Evolutionary conservation across 1,139 yeast genomes (phyloP), one percentile per base, ranked within the genome.

Genomic region (Kurtzmaniella quercitrusa): DNA sequence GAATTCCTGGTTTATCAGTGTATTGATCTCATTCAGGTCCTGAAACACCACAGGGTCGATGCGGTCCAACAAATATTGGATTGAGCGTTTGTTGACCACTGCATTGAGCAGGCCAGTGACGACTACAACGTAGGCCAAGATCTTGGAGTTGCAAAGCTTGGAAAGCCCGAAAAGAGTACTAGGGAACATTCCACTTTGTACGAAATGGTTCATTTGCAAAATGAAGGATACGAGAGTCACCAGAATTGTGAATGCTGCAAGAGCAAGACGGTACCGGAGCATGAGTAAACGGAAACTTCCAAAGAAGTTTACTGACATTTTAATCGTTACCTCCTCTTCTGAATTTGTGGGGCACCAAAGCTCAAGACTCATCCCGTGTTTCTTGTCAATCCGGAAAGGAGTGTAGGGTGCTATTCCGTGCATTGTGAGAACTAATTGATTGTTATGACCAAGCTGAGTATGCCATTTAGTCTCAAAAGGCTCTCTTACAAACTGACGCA

Each of bases 381-480:
- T 50, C 37, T 56, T 51, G 11, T 60, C 51, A 9, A 56, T 52
- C 34, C 60, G 60, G 48, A 75, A 75, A 2, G 95, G 93, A 9
- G 86, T 77, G 57, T 72, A 90, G 1, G 96, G 96, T 0, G 95
- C 83, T 24, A 82, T 73, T n/a, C 88, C 87, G 57, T 87, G 94
- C 57, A 82, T 68, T 14, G 73, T 68, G 39, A 79, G 57, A 52
- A 67, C 62, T 34, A 73, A 52, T 51, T 58, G 37, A 17, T 48
- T 44, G 38, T 60, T 53, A 9, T 66, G 57, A 4, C 65, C 60
- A 1, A 79, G 53, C 43, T 81, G 70, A 6, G 82, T 61, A 53
- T 81, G 85, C 87, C 93, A 88, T 60, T 88, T 89, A 0, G 87
- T 75, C 59, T 90, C 96, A 52, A 67, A 75, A 2, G 87, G 87